phyloP scores from a whole-genome alignment of 2,329 filamentous ascomycete species.

The Fusarium protoensiforme region DNA sequence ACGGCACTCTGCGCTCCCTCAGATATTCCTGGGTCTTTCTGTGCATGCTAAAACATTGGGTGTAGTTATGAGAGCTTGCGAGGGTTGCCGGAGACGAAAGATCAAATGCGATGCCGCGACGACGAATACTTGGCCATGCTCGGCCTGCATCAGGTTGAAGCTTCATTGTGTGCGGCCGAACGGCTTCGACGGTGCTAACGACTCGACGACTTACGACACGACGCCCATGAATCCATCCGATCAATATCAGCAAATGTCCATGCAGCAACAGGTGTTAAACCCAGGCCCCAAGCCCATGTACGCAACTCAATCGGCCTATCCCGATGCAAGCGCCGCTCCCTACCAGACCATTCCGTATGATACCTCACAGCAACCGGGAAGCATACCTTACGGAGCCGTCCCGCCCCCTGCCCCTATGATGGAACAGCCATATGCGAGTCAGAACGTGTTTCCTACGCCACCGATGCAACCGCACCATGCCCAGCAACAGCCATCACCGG shows the following conservation, averaged over 20 bases:
- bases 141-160: constrained; percentile 91
- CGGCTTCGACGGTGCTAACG: constrained; percentile 67
- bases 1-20: constrained; percentile 14
- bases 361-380: constrained; percentile 55
- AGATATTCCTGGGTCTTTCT: background rate
- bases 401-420: constrained; percentile 60
- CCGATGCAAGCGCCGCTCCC: constrained; percentile 54
- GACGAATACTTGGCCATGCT: constrained; percentile 97
- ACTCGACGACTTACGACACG: constrained; percentile 49
- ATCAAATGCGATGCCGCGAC: constrained; percentile 98
- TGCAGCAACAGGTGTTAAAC: constrained; percentile 59
- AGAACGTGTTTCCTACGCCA: constrained; percentile 65
- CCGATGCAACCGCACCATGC: constrained; percentile 50
- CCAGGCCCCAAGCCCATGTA: constrained; percentile 59
- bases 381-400: constrained; percentile 65
- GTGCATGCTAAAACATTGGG: constrained; percentile 8
- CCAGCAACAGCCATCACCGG: constrained; percentile 51
- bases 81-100: constrained; percentile 93
- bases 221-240: constrained; percentile 45
- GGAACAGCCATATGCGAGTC: constrained; percentile 62
- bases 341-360: constrained; percentile 64
- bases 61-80: constrained; percentile 94
- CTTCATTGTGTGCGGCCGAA: constrained; percentile 92
- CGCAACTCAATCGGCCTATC: constrained; percentile 60
- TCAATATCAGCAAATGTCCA: constrained; percentile 62